phyloP scores from a whole-genome alignment of 257 asterid species.

The Fraxinus pennsylvanica region DNA sequence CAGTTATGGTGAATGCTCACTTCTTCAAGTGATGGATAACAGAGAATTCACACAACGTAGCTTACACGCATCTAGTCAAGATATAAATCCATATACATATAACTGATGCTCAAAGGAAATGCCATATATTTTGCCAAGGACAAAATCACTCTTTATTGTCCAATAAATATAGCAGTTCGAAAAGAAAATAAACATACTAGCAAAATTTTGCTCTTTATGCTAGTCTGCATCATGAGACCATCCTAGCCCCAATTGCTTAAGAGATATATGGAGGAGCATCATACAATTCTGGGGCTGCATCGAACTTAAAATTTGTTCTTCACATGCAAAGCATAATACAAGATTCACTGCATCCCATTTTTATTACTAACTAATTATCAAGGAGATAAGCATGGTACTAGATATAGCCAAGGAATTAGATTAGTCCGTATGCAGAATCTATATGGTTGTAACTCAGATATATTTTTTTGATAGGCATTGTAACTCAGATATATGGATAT shows the following conservation, averaged over 20 bases:
- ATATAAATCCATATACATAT: not conserved
- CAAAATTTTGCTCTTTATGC: slow-evolving; percentile 21
- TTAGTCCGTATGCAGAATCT: slow-evolving; percentile 14
- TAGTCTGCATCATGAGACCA: not conserved
- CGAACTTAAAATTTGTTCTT: slow-evolving; percentile 8
- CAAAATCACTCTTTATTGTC: not conserved
- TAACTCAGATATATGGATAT: slow-evolving; percentile 29
- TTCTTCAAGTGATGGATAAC: slow-evolving; percentile 8
- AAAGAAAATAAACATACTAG: not conserved
- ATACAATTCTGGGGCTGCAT: not conserved
- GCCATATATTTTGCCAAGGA: slow-evolving; percentile 2
- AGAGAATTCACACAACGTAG: slow-evolving; percentile 12
- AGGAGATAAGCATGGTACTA: slow-evolving; percentile 8
- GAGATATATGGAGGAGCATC: not conserved
- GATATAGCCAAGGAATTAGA: slow-evolving; percentile 5
- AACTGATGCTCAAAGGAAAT: not conserved
- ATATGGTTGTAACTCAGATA: slow-evolving; percentile 7
- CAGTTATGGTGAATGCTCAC: slow-evolving; percentile 33
- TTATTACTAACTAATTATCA: slow-evolving; percentile 3
- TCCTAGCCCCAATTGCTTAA: slow-evolving; percentile 1
- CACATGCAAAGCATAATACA: slow-evolving; percentile 8
- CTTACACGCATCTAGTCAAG: slow-evolving; percentile 8
- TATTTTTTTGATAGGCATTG: not conserved
- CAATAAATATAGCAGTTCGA: slow-evolving; percentile 3
- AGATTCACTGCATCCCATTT: slow-evolving; percentile 26